Evolutionary conservation across 768 basidiomycete genomes (phyloP).

Genomic region (Naematelia aurantialba): DNA sequence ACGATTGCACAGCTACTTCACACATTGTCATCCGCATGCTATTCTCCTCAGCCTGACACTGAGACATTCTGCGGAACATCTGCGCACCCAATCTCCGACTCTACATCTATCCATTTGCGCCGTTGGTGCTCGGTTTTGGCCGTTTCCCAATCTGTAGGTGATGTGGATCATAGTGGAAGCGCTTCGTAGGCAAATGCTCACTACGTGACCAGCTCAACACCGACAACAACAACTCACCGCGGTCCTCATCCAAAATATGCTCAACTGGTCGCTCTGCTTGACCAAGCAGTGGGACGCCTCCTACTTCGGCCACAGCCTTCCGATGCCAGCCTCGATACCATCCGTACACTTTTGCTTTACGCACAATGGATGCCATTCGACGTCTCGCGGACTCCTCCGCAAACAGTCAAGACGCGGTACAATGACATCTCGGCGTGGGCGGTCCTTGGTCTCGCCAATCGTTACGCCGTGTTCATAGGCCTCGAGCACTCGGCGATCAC

Average conservation of each 20-base stretch:
- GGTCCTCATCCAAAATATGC: slow-evolving; percentile 5
- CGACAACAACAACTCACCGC: neutral
- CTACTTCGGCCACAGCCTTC: slow-evolving; percentile 2
- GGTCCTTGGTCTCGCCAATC: slow-evolving; percentile 5
- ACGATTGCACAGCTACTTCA: slow-evolving; percentile 3
- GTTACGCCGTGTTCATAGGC: slow-evolving; percentile 5
- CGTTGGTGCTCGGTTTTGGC: slow-evolving; percentile 6
- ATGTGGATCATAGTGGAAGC: neutral
- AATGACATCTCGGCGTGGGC: slow-evolving; percentile 10
- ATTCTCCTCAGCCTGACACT: neutral
- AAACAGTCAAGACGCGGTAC: neutral
- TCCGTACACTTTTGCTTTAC: slow-evolving; percentile 6
- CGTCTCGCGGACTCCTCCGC: neutral
- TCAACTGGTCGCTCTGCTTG: slow-evolving; percentile 3
- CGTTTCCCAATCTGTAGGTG: neutral
- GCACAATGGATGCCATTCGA: slow-evolving; percentile 8
- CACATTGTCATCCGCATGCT: slow-evolving; percentile 2
- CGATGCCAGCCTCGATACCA: slow-evolving; percentile 5
- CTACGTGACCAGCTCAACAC: neutral
- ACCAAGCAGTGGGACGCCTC: neutral
- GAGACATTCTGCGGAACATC: neutral
- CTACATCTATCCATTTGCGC: slow-evolving; percentile 1
- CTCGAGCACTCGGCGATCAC: neutral
- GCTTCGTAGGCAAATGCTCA: too few species aligned
- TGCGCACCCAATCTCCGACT: neutral